Base-by-base conservation (phyloP, 208 protist species). In the Trypanosoma lewisi region DNA sequence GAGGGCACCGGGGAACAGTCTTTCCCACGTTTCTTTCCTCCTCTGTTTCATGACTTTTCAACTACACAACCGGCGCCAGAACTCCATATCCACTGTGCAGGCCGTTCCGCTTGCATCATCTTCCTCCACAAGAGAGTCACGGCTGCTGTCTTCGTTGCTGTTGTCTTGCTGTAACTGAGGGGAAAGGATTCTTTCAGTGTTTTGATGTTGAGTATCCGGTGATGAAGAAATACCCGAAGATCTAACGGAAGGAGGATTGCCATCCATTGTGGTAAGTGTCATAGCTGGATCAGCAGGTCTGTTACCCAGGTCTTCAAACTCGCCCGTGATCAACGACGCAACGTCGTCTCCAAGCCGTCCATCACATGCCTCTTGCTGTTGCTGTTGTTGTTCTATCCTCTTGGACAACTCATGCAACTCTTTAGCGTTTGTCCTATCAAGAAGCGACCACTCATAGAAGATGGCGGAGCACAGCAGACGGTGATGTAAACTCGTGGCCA, bases 1-100 rank as follows among this genome's bases (percentile, higher is more conserved):
- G 34, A 39, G 34, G 11, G n/a, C n/a, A n/a, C n/a, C n/a, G n/a
- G n/a, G n/a, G n/a, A n/a, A n/a, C n/a, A n/a, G n/a, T n/a, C n/a
- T n/a, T n/a, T 53, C 31, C 19, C 19, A 19, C 23, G n/a, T 28
- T 21, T 28, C 21, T 47, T 14, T 19, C 12, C 4, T 34, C 17
- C 37, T 54, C 34, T n/a, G 23, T 31, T 54, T 49, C 17, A 6
- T 9, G 5, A 16, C 28, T 36, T 51, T 27, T 71, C 41, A 75
- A 41, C 54, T 75, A 39, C 63, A 69, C 9, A 75, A 25, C 11
- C 33, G 50, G 33, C 54, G 31, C 69, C 69, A 75, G 49, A 75
- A 75, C 17, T 75, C 56, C 55, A 62, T 14, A 54, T 70, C 56
- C 1, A 68, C 52, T 5, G 31, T 45, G 55, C 42, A 52, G 30